Evolutionary conservation across 1,284 basidiomycete species (phyloP).

Genomic region (Ustilago xerochloae): DNA sequence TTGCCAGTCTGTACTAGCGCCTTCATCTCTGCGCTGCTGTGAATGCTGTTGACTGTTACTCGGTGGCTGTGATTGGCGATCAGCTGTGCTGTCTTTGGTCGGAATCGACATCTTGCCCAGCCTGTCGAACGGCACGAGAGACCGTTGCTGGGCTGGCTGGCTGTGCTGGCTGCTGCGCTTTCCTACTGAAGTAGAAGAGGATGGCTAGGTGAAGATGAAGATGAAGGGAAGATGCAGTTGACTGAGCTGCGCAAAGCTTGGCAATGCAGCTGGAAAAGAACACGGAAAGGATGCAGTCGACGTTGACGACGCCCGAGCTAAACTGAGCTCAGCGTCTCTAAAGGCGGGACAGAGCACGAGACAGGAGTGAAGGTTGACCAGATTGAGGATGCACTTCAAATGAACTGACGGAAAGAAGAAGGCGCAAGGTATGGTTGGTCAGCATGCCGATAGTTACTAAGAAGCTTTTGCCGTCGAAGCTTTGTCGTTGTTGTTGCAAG

Average conservation of each 20-base stretch:
- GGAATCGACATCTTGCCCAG: slow-evolving; percentile 23
- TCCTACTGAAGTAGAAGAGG: background rate
- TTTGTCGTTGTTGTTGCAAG: too few species aligned
- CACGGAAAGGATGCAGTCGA: background rate
- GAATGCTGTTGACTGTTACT: background rate
- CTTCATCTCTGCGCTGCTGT: slow-evolving; percentile 1
- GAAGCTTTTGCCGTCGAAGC: too few species aligned
- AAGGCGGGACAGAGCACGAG: background rate
- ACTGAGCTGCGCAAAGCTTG: slow-evolving; percentile 11
- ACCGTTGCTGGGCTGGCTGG: slow-evolving; percentile 6
- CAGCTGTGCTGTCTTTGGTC: slow-evolving; percentile 11
- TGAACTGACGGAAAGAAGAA: slow-evolving; percentile 18
- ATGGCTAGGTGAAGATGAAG: slow-evolving; percentile 5
- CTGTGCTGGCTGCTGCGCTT: background rate
- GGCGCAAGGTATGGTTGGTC: too few species aligned
- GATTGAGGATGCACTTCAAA: slow-evolving; percentile 6
- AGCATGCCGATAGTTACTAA: too few species aligned
- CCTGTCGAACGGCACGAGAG: background rate
- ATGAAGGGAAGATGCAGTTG: background rate
- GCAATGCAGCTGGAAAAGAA: background rate
- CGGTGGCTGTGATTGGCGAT: background rate
- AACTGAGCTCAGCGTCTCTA: too few species aligned
- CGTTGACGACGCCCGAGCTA: background rate
- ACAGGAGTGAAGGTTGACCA: background rate
- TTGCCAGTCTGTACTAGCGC: background rate